Percentiles rank a stretch among this genome's conserved stretches.
Conservation (phyloP, 176 grass and related monocot genomes). For the Phoenix dactylifera region DNA sequence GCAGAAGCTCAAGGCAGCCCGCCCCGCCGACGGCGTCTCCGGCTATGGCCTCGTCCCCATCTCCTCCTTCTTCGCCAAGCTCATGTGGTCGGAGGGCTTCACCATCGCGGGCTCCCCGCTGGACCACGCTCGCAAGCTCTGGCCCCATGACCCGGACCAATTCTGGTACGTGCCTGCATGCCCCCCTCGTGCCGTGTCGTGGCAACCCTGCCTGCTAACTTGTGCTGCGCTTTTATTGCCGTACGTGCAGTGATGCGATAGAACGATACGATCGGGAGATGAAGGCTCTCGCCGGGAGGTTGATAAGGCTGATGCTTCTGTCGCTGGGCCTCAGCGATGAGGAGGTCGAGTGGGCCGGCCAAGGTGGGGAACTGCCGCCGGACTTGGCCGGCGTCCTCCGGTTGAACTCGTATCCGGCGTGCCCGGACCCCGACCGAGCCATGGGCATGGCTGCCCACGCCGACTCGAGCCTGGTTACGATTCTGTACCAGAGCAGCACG, state of each 20-base stretch:
- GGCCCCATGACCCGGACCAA: slow-evolving; percentile 62
- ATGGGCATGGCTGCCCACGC: slow-evolving; percentile 87
- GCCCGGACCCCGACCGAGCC: slow-evolving; percentile 79
- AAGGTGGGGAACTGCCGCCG: slow-evolving; percentile 9
- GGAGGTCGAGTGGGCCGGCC: slow-evolving; percentile 29
- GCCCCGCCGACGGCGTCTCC: slow-evolving; percentile 9
- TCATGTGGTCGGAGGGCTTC: slow-evolving; percentile 80
- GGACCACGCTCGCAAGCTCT: slow-evolving; percentile 65
- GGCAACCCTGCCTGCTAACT: too few species aligned
- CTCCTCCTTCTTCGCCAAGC: slow-evolving; percentile 68
- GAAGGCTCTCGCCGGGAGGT: slow-evolving; percentile 39
- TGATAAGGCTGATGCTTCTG: slow-evolving; percentile 48
- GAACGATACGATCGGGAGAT: slow-evolving; percentile 72
- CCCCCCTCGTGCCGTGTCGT: too few species aligned
- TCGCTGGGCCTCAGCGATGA: slow-evolving; percentile 60
- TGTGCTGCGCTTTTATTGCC: too few species aligned
- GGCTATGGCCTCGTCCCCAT: too few species aligned
- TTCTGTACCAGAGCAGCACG: slow-evolving; percentile 73
- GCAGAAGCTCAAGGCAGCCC: slow-evolving; percentile 63
- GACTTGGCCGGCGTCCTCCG: slow-evolving; percentile 33
- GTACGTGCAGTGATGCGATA: slow-evolving; percentile 51
- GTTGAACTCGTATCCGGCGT: slow-evolving; percentile 55
- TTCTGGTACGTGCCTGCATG: slow-evolving; percentile 54
- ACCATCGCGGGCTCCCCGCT: slow-evolving; percentile 4
- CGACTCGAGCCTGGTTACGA: slow-evolving; percentile 87